These are phyloP conservation scores for Cyberlindnera euphorbiae DNA, from an alignment of 805 yeast genomes.

Conservation along the genomic window DNA sequence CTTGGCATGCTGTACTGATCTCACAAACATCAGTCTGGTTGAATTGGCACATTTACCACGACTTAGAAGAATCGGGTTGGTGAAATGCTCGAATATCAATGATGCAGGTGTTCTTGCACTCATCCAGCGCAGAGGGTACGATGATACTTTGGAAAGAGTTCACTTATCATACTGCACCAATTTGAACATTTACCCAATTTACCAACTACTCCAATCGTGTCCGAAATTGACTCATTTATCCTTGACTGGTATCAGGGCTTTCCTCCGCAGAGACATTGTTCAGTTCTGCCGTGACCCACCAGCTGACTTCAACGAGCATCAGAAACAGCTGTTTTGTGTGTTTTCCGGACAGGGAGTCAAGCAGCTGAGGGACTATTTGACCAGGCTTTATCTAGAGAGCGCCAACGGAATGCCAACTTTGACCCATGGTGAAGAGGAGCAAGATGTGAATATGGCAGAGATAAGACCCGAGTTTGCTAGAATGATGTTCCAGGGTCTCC, in stretches of 20 bases:
- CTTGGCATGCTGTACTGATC: constrained; percentile 87
- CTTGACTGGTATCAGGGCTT: constrained; percentile 87
- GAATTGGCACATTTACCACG: constrained; percentile 75
- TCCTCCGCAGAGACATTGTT: constrained; percentile 79
- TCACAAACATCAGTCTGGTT: constrained; percentile 76
- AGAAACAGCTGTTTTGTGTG: constrained; percentile 83
- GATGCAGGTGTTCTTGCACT: constrained; percentile 74
- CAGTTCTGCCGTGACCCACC: constrained; percentile 91
- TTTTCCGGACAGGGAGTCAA: constrained; percentile 88
- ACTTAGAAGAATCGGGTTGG: constrained; percentile 86
- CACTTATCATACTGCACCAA: constrained; percentile 89
- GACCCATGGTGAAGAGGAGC: no score
- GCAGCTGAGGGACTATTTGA: constrained; percentile 66
- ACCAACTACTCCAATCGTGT: constrained; percentile 68
- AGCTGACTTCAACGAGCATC: constrained; percentile 82
- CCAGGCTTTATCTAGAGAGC: constrained; percentile 25
- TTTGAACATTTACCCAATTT: constrained; percentile 73
- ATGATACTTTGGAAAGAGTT: constrained; percentile 84
- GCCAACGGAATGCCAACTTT: no score
- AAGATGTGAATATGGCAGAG: no score
- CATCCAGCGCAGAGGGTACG: constrained; percentile 63
- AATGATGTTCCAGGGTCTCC: no score
- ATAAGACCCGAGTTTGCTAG: no score
- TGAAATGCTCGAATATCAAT: constrained; percentile 82
- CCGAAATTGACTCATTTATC: constrained; percentile 87